Percentiles rank a stretch among this genome's conserved stretches.
Conservation (phyloP, 345 rosid genomes). For the Ceriops decandra region DNA sequence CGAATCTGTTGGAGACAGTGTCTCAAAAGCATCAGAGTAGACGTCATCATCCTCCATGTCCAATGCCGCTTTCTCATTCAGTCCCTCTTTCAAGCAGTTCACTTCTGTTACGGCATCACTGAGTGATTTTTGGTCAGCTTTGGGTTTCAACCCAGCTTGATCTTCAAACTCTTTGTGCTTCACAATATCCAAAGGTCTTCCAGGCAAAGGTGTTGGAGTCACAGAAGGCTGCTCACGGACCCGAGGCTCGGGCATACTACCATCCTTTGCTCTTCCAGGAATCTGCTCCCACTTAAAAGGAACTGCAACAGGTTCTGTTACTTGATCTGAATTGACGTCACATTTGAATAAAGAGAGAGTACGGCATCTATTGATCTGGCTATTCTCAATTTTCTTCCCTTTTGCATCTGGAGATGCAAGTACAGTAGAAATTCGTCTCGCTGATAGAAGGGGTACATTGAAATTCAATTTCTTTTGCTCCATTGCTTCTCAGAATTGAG, state of each 20-base stretch:
- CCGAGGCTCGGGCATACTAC: constrained; percentile 10
- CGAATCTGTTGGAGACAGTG: constrained; percentile 50
- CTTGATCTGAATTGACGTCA: constrained; percentile 47
- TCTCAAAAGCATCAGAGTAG: constrained; percentile 74
- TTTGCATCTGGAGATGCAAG: constrained; percentile 31
- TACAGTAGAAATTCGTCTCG: constrained; percentile 49
- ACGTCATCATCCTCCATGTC: constrained; percentile 36
- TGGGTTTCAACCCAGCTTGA: constrained; percentile 9
- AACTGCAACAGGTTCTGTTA: constrained; percentile 70
- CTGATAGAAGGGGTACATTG: constrained; percentile 73
- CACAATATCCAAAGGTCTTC: constrained; percentile 25
- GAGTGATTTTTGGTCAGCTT: constrained; percentile 3
- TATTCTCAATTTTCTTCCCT: constrained; percentile 25
- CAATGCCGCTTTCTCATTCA: constrained; percentile 19
- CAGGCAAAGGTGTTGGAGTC: constrained; percentile 44
- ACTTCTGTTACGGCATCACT: constrained; percentile 17
- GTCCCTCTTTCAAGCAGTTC: constrained; percentile 24
- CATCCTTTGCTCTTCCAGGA: constrained; percentile 64
- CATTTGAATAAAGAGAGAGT: constrained; percentile 25
- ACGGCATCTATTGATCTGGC: constrained; percentile 23
- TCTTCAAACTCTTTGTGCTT: constrained; percentile 24
- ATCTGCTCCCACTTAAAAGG: constrained; percentile 86
- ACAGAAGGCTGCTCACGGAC: constrained; percentile 18
- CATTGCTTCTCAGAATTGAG: constrained; percentile 33
- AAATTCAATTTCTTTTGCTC: constrained; percentile 73